Evolutionary conservation across 2,329 filamentous ascomycete species (phyloP).

Genomic region (Pseudogymnoascus pannorum): DNA sequence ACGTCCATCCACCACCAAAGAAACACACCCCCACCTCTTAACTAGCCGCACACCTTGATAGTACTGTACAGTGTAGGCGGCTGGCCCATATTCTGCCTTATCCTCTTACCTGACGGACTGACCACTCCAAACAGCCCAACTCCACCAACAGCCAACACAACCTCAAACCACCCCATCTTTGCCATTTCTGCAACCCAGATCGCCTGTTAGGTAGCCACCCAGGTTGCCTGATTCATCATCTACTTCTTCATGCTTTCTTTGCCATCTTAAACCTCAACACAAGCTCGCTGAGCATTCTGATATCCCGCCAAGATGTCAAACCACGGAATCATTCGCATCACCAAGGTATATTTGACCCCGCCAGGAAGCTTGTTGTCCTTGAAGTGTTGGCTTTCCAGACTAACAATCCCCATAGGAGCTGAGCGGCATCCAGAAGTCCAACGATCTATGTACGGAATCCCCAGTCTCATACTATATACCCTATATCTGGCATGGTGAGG

Average conservation of each 20-base stretch:
- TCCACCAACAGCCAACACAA: not conserved
- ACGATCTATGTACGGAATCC: constrained; percentile 66
- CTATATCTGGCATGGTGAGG: not conserved
- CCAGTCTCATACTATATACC: not conserved
- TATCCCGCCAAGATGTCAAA: constrained; percentile 57
- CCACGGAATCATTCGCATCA: constrained; percentile 82
- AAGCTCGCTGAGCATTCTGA: constrained; percentile 9
- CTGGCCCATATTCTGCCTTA: not conserved
- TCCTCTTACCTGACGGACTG: not conserved
- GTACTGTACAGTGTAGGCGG: not conserved
- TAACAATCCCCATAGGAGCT: constrained; percentile 58
- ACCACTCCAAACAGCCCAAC: not conserved
- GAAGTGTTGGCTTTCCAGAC: constrained; percentile 21
- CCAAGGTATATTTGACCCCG: constrained; percentile 53
- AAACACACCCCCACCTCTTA: not conserved
- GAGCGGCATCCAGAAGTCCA: constrained; percentile 72
- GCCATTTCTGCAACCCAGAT: not conserved
- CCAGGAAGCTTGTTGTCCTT: constrained; percentile 4
- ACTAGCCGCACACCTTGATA: not conserved
- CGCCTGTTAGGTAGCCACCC: not conserved
- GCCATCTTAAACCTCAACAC: not conserved
- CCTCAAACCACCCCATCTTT: not conserved
- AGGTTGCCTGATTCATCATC: not conserved
- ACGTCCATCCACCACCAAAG: not conserved
- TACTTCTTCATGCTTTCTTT: not conserved